These are phyloP conservation scores for Fusarium concolor DNA, from an alignment of 2,329 filamentous ascomycete genomes.

Conservation along the genomic window DNA sequence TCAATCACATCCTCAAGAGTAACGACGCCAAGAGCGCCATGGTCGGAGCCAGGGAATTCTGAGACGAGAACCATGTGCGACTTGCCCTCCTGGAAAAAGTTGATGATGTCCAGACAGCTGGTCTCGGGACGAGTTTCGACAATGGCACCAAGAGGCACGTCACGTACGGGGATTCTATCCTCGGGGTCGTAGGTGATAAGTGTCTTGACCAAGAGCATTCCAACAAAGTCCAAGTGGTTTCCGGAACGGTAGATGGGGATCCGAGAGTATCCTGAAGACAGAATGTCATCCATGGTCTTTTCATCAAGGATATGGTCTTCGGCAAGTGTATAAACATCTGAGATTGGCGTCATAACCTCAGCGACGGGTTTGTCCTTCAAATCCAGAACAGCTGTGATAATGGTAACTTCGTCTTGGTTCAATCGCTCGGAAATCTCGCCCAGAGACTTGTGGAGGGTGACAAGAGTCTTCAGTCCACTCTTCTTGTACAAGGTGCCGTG, in stretches of 20 bases:
- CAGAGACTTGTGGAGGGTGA: slow-evolving; percentile 92
- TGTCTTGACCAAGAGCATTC: slow-evolving; percentile 98
- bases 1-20: slow-evolving; percentile 98
- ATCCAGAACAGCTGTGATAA: slow-evolving; percentile 96
- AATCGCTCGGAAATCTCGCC: slow-evolving; percentile 88
- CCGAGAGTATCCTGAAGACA: slow-evolving; percentile 93
- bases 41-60: slow-evolving; percentile 87
- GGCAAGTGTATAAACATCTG: slow-evolving; percentile 97
- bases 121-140: slow-evolving; percentile 96
- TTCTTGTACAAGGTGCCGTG: slow-evolving; percentile 99
- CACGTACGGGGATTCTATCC: slow-evolving; percentile 85
- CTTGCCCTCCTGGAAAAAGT: slow-evolving; percentile 99
- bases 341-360: slow-evolving; percentile 98
- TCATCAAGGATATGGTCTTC: slow-evolving; percentile 94
- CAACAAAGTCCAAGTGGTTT: slow-evolving; percentile 88
- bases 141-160: slow-evolving; percentile 92
- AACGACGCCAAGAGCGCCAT: slow-evolving; percentile 91
- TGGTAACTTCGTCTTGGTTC: slow-evolving; percentile 98
- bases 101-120: slow-evolving; percentile 97
- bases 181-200: slow-evolving; percentile 98
- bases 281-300: slow-evolving; percentile 91
- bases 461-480: slow-evolving; percentile 93
- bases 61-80: slow-evolving; percentile 99
- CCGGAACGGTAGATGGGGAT: slow-evolving; percentile 94
- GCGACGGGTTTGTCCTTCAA: slow-evolving; percentile 96